Evolutionary conservation across 192 early-diverging fungal species (phyloP).

Genomic region (Entomortierella lignicola): DNA sequence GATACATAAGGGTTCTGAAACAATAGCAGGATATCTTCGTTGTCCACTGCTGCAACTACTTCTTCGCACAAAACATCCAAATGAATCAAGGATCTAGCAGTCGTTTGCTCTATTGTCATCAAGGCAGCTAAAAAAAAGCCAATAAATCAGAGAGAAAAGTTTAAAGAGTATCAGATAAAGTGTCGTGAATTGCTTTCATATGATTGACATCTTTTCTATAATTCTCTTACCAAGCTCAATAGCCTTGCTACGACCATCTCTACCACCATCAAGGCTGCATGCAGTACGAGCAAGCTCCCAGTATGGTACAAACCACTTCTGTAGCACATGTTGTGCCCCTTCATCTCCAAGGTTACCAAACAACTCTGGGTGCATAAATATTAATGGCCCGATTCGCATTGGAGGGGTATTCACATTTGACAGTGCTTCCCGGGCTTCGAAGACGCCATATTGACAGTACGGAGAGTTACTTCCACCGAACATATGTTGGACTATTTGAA

Average conservation of each 20-base stretch:
- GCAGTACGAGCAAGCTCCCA: slow-evolving; percentile 19
- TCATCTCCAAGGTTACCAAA: slow-evolving; percentile 1
- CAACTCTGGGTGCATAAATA: slow-evolving; percentile 33
- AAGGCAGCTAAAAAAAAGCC: slow-evolving; percentile 41
- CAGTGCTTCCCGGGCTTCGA: slow-evolving; percentile 14
- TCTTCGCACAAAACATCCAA: slow-evolving; percentile 28
- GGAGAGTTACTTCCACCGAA: slow-evolving; percentile 41
- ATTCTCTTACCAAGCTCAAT: slow-evolving; percentile 34
- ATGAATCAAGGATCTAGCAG: slow-evolving; percentile 13
- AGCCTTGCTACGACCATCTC: slow-evolving; percentile 4
- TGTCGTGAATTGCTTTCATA: neutral
- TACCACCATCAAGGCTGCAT: slow-evolving; percentile 30
- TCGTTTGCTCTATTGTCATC: slow-evolving; percentile 34
- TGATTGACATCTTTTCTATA: neutral
- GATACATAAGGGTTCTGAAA: slow-evolving; percentile 30
- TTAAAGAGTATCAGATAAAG: neutral
- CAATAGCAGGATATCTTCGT: slow-evolving; percentile 9
- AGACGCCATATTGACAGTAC: slow-evolving; percentile 23
- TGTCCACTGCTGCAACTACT: neutral
- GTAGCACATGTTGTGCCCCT: slow-evolving; percentile 4
- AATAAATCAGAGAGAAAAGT: neutral
- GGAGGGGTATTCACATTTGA: slow-evolving; percentile 17
- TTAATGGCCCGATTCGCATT: slow-evolving; percentile 34
- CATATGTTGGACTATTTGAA: slow-evolving; percentile 20
- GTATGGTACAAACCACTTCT: slow-evolving; percentile 33